Evolutionary conservation across 2,329 filamentous ascomycete species (phyloP), one percentile per base, ranked within the genome.

Genomic region (Trichoderma brevicompactum): DNA sequence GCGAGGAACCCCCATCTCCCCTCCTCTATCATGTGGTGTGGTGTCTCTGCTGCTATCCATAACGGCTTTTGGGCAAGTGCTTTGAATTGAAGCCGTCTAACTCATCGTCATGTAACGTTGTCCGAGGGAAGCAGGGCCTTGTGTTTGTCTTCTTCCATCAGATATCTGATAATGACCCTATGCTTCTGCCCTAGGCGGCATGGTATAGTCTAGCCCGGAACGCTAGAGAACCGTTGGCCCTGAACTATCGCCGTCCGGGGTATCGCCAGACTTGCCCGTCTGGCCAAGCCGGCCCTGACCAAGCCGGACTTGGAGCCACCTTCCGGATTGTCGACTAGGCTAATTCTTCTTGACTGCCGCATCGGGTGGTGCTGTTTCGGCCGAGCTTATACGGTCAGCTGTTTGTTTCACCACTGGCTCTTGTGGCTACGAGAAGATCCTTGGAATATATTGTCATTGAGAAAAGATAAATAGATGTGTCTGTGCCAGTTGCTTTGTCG

Each of bases 271-370:
- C 48, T 52, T 62, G 7, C 38, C 38, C 48, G 40, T n/a, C 38
- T 19, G 59, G 59, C 28, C 59, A 62, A 34, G 38, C 10, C 48
- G 48, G 38, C 36, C 28, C n/a, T 34, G 48, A 17, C 9, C 41
- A n/a, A 46, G 59, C 59, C 59, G 49, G 49, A 34, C 28, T 19
- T 56, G 52, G 61, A 56, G 61, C 52, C 43, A 64, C 61, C 61
- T 64, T 64, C 61, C 61, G 52, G 52, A 64, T 64, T 64, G 41
- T 64, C 15, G 5, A 15, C 40, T 56, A 64, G 61, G 17, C 60
- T 17, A 46, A 46, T 10, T 40, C 23, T 48, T 44, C 12, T 53
- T 44, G 59, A 54, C 59, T 54, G 59, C 59, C 40, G 41, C 28
- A 54, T 53, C 40, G 17, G 49, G 59, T 15, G n/a, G 6, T 8